Evolutionary conservation across 2,329 filamentous ascomycete species (phyloP), one percentile per base, ranked within the genome.

Genomic region (Cladophialophora bantiana): DNA sequence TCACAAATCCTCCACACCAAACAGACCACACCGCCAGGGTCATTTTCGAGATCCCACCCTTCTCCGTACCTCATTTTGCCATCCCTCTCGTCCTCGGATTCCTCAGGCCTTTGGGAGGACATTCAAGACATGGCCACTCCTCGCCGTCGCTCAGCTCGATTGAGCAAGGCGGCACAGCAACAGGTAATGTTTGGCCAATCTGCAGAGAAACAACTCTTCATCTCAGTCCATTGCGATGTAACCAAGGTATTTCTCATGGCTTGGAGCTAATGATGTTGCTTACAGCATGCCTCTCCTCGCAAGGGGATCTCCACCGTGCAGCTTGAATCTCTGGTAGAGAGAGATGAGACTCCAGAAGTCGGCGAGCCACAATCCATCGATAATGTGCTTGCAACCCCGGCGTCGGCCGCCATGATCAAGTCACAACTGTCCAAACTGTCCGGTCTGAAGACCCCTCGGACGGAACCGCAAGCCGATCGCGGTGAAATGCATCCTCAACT

Each of bases 401-500:
- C 69, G 18, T 75, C 76, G 31, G 68, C 75, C n/a, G 76, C 74
- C 60, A 76, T 75, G 1, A 74, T 68, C 20, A 67, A 72, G 20
- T 79, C 32, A 76, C 79, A 7, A 68, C 73, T 65, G 75, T 74
- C 53, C 71, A 73, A 59, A 76, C 81, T 58, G 72, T 77, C 73
- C 20, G 62, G 56, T 40, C 71, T 80, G 62, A 75, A 90, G 63
- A 83, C 91, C 1, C 93, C 93, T 4, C 84, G 83, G 48, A 86
- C 87, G 45, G 88, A 3, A 85, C 81, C 90, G 72, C 90, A 91
- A 80, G 91, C 92, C 31, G 83, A 90, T 56, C 85, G 85, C 70
- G 88, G 89, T 67, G 93, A 97, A 77, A 97, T 97, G 94, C 94
- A 97, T 76, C 94, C 94, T 7, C 91, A 91, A 81, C 91, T 91